phyloP scores from a whole-genome alignment of 1,139 yeast genomes.

The Candida freyschussii region DNA sequence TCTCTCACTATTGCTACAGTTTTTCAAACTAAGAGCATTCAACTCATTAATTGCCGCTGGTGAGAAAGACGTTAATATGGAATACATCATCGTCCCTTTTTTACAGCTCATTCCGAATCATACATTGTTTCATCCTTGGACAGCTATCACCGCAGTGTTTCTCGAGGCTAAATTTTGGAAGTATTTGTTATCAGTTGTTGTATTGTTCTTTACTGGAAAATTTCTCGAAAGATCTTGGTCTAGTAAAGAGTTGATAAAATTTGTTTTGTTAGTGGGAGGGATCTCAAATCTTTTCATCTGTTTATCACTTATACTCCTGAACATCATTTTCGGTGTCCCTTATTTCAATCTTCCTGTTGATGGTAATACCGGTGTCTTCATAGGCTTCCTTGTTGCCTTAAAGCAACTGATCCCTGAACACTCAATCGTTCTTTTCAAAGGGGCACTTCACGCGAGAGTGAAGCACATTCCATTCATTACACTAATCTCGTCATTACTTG shows the following conservation, averaged over 20 bases:
- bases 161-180: constrained; percentile 58
- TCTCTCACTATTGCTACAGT: constrained; percentile 30
- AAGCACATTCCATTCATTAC: constrained; percentile 69
- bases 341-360: constrained; percentile 41
- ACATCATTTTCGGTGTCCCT: constrained; percentile 30
- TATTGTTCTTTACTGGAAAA: constrained; percentile 50
- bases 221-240: constrained; percentile 56
- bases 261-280: constrained; percentile 52
- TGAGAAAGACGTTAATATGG: constrained; percentile 27
- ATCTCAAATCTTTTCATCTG: constrained; percentile 55
- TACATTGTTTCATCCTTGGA: constrained; percentile 68
- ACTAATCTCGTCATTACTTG: constrained; percentile 39
- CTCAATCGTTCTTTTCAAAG: constrained; percentile 62
- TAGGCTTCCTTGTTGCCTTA: constrained; percentile 79
- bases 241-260: constrained; percentile 52
- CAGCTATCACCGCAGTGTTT: constrained; percentile 64
- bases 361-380: constrained; percentile 67
- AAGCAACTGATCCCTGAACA: constrained; percentile 91
- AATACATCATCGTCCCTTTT: constrained; percentile 49
- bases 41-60: constrained; percentile 18
- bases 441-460: constrained; percentile 59
- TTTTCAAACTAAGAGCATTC: constrained; percentile 29
- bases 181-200: constrained; percentile 42
- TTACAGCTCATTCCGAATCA: constrained; percentile 67
- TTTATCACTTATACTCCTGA: constrained; percentile 31